Conservation (phyloP, 139 green algal genomes). For the Yamagishiella unicocca region DNA sequence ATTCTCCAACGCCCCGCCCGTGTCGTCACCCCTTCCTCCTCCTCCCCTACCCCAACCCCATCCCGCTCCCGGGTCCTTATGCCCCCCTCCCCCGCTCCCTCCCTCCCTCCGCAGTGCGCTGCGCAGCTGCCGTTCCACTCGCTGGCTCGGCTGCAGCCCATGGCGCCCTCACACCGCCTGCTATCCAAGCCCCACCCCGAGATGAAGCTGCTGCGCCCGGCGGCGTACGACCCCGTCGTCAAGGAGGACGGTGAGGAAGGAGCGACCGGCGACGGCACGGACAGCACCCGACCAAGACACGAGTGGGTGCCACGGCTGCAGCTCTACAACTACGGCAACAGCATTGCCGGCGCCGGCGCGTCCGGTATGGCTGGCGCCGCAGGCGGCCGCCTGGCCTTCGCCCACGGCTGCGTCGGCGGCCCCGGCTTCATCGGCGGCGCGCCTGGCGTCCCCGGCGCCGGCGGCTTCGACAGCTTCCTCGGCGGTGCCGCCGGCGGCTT, state of each 20-base stretch:
- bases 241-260: background rate
- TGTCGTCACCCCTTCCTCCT: no score
- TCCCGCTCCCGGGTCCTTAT: no score
- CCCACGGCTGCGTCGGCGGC: background rate
- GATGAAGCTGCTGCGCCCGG: slow-evolving; percentile 41
- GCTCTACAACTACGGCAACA: background rate
- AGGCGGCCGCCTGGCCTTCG: background rate
- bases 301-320: slow-evolving; percentile 6
- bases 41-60: no score
- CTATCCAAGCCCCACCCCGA: slow-evolving; percentile 17
- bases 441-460: no score
- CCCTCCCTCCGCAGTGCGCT: background rate
- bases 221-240: background rate
- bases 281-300: background rate
- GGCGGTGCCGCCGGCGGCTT: background rate
- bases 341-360: background rate
- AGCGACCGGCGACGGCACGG: background rate
- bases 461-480: background rate
- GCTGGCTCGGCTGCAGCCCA: slow-evolving; percentile 55
- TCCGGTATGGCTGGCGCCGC: background rate
- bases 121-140: slow-evolving; percentile 45
- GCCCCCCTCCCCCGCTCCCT: background rate
- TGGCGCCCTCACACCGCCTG: slow-evolving; percentile 29
- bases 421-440: background rate
- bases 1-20: no score